Percentiles rank a stretch among this genome's conserved stretches.
phyloP scores from a whole-genome alignment of 192 early-diverging fungal species.

The Entomortierella beljakovae region DNA sequence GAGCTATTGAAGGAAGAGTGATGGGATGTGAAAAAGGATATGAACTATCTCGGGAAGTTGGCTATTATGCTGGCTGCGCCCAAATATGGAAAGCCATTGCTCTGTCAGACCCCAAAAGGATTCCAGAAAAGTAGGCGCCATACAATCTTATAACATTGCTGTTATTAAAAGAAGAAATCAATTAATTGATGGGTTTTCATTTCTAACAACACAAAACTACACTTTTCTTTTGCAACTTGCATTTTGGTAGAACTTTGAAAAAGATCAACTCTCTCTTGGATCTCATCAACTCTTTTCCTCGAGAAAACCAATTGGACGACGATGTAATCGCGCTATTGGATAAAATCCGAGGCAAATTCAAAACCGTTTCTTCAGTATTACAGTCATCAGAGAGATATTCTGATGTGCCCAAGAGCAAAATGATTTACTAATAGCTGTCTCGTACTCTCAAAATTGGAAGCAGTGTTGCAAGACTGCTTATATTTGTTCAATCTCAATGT shows the following conservation, averaged over 20 bases:
- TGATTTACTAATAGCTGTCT: constrained; percentile 42
- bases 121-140: constrained; percentile 62
- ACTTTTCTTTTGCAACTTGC: neutral
- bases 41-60: constrained; percentile 65
- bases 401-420: constrained; percentile 49
- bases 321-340: constrained; percentile 63
- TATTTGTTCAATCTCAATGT: too few relatives aligned
- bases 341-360: constrained; percentile 65
- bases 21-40: constrained; percentile 69
- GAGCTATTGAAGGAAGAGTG: constrained; percentile 64
- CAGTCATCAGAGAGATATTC: constrained; percentile 40
- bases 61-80: constrained; percentile 65
- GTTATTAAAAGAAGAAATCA: too few relatives aligned
- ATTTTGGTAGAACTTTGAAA: constrained; percentile 53
- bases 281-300: constrained; percentile 60
- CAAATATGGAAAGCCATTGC: constrained; percentile 59
- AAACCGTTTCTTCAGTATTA: constrained; percentile 60
- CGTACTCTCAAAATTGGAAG: neutral
- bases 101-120: constrained; percentile 33
- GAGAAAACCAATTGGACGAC: constrained; percentile 58
- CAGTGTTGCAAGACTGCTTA: neutral
- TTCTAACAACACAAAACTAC: too few relatives aligned
- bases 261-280: constrained; percentile 58
- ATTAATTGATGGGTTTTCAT: too few relatives aligned
- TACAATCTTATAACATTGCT: too few relatives aligned